These are phyloP conservation scores for Tympanopsis confertula DNA, from an alignment of 2,329 filamentous ascomycete species.

Conservation along the genomic window DNA sequence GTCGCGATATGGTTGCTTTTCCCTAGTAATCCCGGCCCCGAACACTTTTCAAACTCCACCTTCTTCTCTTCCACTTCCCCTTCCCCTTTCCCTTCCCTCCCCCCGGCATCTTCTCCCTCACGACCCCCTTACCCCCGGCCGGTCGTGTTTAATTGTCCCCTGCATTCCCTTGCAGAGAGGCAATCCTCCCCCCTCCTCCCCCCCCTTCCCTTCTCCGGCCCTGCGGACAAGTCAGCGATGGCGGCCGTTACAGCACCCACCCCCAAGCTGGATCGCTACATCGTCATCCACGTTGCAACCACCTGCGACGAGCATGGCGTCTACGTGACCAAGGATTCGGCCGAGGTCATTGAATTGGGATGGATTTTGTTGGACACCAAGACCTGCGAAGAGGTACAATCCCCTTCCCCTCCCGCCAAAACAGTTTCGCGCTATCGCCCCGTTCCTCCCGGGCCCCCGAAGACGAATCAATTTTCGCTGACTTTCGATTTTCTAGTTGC, in stretches of 20 bases:
- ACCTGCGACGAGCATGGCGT: conserved; percentile 99
- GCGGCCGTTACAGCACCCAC: conserved; percentile 38
- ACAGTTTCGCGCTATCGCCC: too few species aligned
- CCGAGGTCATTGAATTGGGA: conserved; percentile 96
- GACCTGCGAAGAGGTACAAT: conserved; percentile 76
- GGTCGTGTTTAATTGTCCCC: neutral
- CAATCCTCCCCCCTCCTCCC: neutral
- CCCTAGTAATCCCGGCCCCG: too few species aligned
- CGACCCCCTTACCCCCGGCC: too few species aligned
- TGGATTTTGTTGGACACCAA: conserved; percentile 94
- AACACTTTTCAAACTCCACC: too few species aligned
- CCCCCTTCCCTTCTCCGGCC: neutral
- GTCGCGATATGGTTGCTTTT: too few species aligned
- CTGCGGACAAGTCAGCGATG: conserved; percentile 15
- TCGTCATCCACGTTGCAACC: conserved; percentile 95
- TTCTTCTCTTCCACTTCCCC: too few species aligned
- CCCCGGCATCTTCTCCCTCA: too few species aligned
- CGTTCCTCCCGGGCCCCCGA: too few species aligned
- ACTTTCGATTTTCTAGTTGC: too few species aligned
- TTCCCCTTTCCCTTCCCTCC: too few species aligned
- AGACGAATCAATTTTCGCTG: too few species aligned
- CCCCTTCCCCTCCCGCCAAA: conserved; percentile 1
- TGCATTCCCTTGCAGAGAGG: neutral
- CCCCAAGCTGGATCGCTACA: conserved; percentile 82
- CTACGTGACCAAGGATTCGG: conserved; percentile 98